Evolutionary conservation across 1,284 basidiomycete species (phyloP).

Genomic region (Porodaedalea pini): DNA sequence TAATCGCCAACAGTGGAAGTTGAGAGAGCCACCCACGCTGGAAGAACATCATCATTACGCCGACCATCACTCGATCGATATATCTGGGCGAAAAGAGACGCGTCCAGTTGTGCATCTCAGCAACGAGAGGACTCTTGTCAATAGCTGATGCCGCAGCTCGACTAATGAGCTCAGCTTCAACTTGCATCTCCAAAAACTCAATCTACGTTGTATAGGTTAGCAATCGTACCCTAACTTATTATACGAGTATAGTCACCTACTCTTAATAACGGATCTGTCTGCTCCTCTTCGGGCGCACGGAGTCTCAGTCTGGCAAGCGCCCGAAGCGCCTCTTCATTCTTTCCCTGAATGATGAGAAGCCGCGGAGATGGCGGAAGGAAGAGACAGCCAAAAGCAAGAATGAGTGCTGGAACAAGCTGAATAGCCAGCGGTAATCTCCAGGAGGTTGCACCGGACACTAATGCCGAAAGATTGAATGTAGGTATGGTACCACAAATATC

Average conservation of each 20-base stretch:
- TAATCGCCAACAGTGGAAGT: background rate
- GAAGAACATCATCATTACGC: conserved; percentile 72
- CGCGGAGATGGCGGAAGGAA: conserved; percentile 74
- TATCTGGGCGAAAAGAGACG: conserved; percentile 52
- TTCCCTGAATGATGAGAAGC: conserved; percentile 56
- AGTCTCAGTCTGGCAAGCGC: conserved; percentile 54
- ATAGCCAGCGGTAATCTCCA: conserved; percentile 76
- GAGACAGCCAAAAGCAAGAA: conserved; percentile 60
- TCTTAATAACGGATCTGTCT: conserved; percentile 51
- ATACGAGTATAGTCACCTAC: conserved; percentile 31
- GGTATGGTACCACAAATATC: background rate
- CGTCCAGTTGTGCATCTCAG: conserved; percentile 50
- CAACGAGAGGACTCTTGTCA: conserved; percentile 26
- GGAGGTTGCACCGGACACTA: conserved; percentile 47
- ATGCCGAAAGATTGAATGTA: conserved; percentile 1
- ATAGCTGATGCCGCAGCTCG: conserved; percentile 27
- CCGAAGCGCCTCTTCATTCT: conserved; percentile 47
- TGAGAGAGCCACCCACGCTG: conserved; percentile 53
- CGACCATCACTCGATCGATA: conserved; percentile 58
- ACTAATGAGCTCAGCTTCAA: conserved; percentile 53
- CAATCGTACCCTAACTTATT: background rate
- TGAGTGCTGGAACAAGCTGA: conserved; percentile 65
- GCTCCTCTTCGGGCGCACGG: conserved; percentile 35
- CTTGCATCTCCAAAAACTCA: conserved; percentile 70
- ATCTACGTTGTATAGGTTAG: conserved; percentile 39